Evolutionary conservation across 495 filamentous ascomycete species (phyloP), one percentile per base, ranked within the genome.

Genomic region (Hypoxylon rickii): DNA sequence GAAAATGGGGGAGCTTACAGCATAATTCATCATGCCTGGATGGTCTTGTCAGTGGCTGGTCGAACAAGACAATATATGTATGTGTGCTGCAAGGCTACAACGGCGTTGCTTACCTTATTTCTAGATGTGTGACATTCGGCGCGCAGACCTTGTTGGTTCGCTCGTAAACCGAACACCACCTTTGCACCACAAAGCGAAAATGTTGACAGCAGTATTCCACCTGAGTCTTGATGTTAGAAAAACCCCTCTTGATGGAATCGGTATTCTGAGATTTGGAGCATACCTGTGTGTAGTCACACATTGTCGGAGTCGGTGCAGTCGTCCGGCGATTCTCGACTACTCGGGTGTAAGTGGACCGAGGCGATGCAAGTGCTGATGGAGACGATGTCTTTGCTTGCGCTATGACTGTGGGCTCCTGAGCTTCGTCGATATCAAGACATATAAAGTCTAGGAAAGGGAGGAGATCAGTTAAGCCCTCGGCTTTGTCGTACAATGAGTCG

Each of bases 271-370:
- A 24, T 33, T 18, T 12, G 29, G 21, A n/a, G 44, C 49, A n/a
- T 63, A 68, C 66, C 58, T 68, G 66, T 10, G 66, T 64, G 42
- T 68, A 68, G 45, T 68, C 66, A 47, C 66, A 68, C 66, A 68
- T 68, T 36, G 44, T 64, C 43, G 29, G 29, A 13, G 41, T 17
- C 11, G 13, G 24, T 20, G 34, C 8, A 17, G 15, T 11, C 8
- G 42, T 47, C 36, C 32, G 21, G 20, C 7, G 36, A 3, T 48
- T 34, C 12, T 46, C 20, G 19, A 26, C 13, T 21, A 21, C 24
- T 29, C 24, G 24, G 24, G 7, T 45, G 37, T 38, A 48, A 52
- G 46, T 43, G 37, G 48, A 32, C 33, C n/a, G 10, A 12, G 11
- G 34, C n/a, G 10, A 51, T 3, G 39, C 3, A 16, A 24, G 18